Percentiles rank a stretch among this genome's conserved stretches.
phyloP scores from a whole-genome alignment of 352 stramenopile genomes.

The Phytophthora meadii region DNA sequence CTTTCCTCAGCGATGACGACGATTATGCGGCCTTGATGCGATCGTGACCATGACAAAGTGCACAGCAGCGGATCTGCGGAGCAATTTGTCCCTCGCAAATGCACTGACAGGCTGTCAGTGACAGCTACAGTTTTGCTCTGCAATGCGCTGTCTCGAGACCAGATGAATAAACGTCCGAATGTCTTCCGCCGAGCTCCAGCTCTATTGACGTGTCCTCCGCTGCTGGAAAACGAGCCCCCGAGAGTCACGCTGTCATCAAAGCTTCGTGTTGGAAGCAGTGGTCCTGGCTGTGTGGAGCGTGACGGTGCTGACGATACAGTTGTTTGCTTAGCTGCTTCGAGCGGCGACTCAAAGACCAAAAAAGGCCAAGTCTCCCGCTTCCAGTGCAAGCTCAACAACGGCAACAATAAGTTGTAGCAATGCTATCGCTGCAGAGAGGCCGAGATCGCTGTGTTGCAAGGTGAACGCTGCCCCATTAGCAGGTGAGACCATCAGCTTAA shows the following conservation, averaged over 20 bases:
- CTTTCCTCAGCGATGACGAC: slow-evolving; percentile 24
- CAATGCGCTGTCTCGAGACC: slow-evolving; percentile 8
- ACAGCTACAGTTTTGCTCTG: slow-evolving; percentile 5
- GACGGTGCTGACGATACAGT: slow-evolving; percentile 37
- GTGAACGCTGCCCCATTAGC: neutral
- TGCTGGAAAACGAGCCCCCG: slow-evolving; percentile 8
- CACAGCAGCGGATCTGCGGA: slow-evolving; percentile 1
- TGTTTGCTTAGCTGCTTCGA: slow-evolving; percentile 40
- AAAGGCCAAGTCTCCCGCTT: slow-evolving; percentile 18
- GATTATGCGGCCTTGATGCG: neutral
- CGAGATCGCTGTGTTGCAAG: neutral
- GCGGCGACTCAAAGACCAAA: slow-evolving; percentile 13
- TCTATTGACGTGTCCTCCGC: slow-evolving; percentile 2
- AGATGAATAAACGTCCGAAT: slow-evolving; percentile 25
- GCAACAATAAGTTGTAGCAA: slow-evolving; percentile 21
- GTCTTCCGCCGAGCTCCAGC: slow-evolving; percentile 16
- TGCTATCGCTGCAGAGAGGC: slow-evolving; percentile 16
- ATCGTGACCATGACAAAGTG: slow-evolving; percentile 13
- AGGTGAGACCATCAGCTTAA: slow-evolving; percentile 28
- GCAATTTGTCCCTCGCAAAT: slow-evolving; percentile 1
- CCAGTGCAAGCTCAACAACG: slow-evolving; percentile 8
- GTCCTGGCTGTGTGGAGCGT: slow-evolving; percentile 12
- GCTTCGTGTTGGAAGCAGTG: slow-evolving; percentile 37
- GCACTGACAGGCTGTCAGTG: neutral
- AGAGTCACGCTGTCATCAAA: slow-evolving; percentile 25